Percentiles rank a stretch among this genome's conserved stretches.
Evolutionary conservation across 2,329 filamentous ascomycete species (phyloP).

Genomic region (Cordyceps cicadae): DNA sequence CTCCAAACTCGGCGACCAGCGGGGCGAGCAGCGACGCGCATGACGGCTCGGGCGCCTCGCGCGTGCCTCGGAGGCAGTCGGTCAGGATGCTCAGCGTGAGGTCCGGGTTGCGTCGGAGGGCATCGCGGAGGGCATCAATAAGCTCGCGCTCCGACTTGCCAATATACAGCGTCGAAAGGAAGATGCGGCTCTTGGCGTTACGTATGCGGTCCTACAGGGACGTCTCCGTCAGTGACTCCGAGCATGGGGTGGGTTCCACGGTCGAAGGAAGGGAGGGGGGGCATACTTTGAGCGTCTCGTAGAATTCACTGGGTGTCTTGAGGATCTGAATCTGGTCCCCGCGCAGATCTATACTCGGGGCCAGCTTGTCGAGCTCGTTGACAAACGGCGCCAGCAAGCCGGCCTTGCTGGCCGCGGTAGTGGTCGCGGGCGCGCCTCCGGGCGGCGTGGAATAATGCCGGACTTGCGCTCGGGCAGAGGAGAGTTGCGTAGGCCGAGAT

Average conservation of each 20-base stretch:
- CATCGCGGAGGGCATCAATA: constrained; percentile 67
- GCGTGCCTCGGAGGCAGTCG: constrained; percentile 81
- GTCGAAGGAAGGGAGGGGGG: neutral
- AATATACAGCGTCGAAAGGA: constrained; percentile 93
- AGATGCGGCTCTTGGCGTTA: constrained; percentile 69
- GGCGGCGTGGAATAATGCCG: constrained; percentile 35
- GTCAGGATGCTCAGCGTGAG: constrained; percentile 84
- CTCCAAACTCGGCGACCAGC: constrained; percentile 75
- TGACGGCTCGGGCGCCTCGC: constrained; percentile 77
- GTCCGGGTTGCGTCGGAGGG: constrained; percentile 64
- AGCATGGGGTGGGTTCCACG: neutral
- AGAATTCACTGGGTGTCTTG: constrained; percentile 78
- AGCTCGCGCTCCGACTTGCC: constrained; percentile 88
- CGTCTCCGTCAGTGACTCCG: neutral
- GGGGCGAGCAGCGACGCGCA: constrained; percentile 82
- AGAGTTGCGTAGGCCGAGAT: constrained; percentile 21
- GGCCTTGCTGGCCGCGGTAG: constrained; percentile 19
- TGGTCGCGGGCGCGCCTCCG: constrained; percentile 1
- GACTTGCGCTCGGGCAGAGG: constrained; percentile 27
- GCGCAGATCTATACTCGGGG: constrained; percentile 80
- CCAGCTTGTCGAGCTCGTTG: constrained; percentile 74
- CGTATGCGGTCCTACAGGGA: constrained; percentile 63
- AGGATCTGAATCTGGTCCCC: constrained; percentile 76
- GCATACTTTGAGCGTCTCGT: constrained; percentile 79
- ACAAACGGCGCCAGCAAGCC: constrained; percentile 47